Conservation (phyloP, 73 alveolate genomes). For the Tetrahymena elliotti region DNA sequence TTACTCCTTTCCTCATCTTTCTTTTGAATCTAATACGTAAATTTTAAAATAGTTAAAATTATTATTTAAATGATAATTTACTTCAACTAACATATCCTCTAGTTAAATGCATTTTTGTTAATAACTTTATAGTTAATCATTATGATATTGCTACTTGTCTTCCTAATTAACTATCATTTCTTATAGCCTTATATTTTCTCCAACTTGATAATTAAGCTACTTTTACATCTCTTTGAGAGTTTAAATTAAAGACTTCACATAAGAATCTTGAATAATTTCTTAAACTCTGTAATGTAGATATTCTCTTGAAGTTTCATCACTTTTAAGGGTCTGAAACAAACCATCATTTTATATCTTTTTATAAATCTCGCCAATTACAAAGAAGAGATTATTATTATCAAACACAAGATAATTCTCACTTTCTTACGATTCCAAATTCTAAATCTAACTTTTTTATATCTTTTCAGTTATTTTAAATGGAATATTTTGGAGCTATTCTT, state of each 20-base stretch:
- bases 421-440: not conserved
- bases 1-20: not conserved
- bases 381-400: not conserved
- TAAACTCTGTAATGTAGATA: not conserved
- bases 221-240: not conserved
- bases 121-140: not conserved
- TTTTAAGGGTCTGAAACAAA: not conserved
- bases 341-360: not conserved
- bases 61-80: not conserved
- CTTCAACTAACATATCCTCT: not conserved
- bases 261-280: not conserved
- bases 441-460: not conserved
- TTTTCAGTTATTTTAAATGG: not conserved
- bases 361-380: not conserved
- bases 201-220: not conserved
- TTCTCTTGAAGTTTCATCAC: not conserved
- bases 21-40: not conserved
- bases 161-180: not conserved
- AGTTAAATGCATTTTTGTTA: not conserved
- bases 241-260: not conserved
- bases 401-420: not conserved
- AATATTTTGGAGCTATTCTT: not conserved
- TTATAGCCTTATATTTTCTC: not conserved
- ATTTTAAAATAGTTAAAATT: no score
- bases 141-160: not conserved